A percentile compares a stretch with the other conserved stretches of the same genome.
These are phyloP conservation scores for Globisporangium canariense DNA, from an alignment of 352 stramenopile genomes.

Conservation along the genomic window DNA sequence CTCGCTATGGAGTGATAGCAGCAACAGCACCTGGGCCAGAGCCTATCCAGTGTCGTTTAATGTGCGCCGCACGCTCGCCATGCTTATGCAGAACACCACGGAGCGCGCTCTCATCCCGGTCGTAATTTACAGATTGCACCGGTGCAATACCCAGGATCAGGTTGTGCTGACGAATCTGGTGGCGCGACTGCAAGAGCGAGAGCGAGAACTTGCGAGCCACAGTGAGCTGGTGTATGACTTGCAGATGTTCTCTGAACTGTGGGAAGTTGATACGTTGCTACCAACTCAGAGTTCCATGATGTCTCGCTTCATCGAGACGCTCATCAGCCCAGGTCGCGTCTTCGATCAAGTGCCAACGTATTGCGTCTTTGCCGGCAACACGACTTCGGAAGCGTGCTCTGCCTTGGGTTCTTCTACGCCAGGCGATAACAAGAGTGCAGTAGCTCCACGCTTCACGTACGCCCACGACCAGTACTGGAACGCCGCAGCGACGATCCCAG, in stretches of 20 bases:
- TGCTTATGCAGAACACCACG: slow-evolving; percentile 38
- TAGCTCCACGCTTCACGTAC: slow-evolving; percentile 14
- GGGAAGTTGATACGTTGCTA: slow-evolving; percentile 36
- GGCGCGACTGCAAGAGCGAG: slow-evolving; percentile 18
- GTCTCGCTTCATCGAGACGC: slow-evolving; percentile 34
- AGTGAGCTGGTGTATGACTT: slow-evolving; percentile 38
- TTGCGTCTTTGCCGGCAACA: slow-evolving; percentile 44
- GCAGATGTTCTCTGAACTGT: slow-evolving; percentile 71
- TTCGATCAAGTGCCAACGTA: slow-evolving; percentile 45
- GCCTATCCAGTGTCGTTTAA: neutral
- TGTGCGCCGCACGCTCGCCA: slow-evolving; percentile 24
- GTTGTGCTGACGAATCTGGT: slow-evolving; percentile 37
- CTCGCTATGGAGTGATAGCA: neutral
- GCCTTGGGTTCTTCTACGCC: neutral
- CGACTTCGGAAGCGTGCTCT: slow-evolving; percentile 4
- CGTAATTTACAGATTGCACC: slow-evolving; percentile 45
- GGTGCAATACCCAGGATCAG: slow-evolving; percentile 44
- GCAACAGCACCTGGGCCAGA: neutral
- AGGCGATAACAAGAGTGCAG: neutral
- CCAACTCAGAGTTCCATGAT: slow-evolving; percentile 36
- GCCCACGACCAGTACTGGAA: slow-evolving; percentile 30
- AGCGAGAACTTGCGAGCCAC: neutral
- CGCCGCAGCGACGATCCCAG: slow-evolving; percentile 18
- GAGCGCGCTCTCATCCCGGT: slow-evolving; percentile 56
- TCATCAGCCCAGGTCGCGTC: slow-evolving; percentile 37